Conservation (phyloP, 1,139 yeast species). For the Geotrichum siamense region DNA sequence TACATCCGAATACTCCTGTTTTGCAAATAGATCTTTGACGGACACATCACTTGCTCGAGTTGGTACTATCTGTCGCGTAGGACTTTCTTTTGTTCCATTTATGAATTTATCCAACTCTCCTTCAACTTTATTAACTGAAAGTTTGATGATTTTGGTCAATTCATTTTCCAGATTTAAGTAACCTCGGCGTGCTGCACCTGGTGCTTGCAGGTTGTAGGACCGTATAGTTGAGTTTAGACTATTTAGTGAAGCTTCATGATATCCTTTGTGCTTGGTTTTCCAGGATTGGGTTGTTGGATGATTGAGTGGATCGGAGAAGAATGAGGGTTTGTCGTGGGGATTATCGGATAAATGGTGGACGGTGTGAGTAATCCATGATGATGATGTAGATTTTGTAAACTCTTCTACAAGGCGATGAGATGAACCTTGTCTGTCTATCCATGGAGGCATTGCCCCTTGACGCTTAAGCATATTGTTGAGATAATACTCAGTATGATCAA, state of each 20-base stretch:
- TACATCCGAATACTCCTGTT: background rate
- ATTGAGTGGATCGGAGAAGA: background rate
- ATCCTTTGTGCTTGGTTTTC: slow-evolving; percentile 37
- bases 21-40: slow-evolving; percentile 1
- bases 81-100: background rate
- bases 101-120: background rate
- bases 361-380: slow-evolving; percentile 19
- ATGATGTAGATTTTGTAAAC: slow-evolving; percentile 36
- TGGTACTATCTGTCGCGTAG: background rate
- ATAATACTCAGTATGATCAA: slow-evolving; percentile 58
- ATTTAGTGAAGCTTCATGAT: slow-evolving; percentile 42
- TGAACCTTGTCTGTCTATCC: slow-evolving; percentile 75
- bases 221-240: slow-evolving; percentile 54
- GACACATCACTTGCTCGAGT: background rate
- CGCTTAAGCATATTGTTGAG: slow-evolving; percentile 62
- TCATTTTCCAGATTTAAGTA: slow-evolving; percentile 44
- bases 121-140: background rate
- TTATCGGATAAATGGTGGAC: slow-evolving; percentile 9
- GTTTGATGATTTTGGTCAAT: background rate
- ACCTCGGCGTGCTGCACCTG: slow-evolving; percentile 63
- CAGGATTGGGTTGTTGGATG: slow-evolving; percentile 31
- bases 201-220: slow-evolving; percentile 75
- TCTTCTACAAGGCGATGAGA: slow-evolving; percentile 43
- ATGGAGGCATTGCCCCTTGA: slow-evolving; percentile 78
- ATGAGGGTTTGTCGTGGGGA: background rate